phyloP scores from a whole-genome alignment of 2,329 filamentous ascomycete species.

The Coniochaeta sp. region DNA sequence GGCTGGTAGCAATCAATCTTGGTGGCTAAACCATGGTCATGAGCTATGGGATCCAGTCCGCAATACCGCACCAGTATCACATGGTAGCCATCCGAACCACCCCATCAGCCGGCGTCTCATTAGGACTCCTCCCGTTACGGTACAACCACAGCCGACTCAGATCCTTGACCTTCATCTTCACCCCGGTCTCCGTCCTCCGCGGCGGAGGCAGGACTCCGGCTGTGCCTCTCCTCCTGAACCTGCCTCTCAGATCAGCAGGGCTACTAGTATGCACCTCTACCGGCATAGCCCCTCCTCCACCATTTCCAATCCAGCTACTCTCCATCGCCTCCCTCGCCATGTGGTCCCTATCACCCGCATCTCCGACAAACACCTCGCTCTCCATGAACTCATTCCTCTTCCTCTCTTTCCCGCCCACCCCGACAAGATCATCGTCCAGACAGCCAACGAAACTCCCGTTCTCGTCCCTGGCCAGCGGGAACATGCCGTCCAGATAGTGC shows the following conservation, averaged over 20 bases:
- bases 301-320: constrained; percentile 37
- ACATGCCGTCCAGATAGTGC: constrained; percentile 57
- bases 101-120: background rate
- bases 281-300: constrained; percentile 20
- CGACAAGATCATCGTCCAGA: background rate
- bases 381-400: constrained; percentile 51
- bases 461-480: constrained; percentile 33
- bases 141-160: constrained; percentile 57
- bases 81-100: background rate
- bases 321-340: constrained; percentile 39
- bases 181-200: constrained; percentile 15
- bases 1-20: background rate
- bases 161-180: constrained; percentile 47
- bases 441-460: background rate
- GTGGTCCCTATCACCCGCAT: constrained; percentile 33
- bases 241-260: constrained; percentile 11
- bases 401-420: constrained; percentile 19
- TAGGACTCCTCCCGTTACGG: constrained; percentile 49
- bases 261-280: constrained; percentile 20
- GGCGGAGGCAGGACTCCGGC: background rate
- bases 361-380: constrained; percentile 40
- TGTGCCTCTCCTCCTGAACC: constrained; percentile 6
- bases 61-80: background rate
- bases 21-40: background rate
- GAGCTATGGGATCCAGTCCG: background rate